Evolutionary conservation across 768 basidiomycete genomes (phyloP).

Genomic region (Xanthoconium stramineum): DNA sequence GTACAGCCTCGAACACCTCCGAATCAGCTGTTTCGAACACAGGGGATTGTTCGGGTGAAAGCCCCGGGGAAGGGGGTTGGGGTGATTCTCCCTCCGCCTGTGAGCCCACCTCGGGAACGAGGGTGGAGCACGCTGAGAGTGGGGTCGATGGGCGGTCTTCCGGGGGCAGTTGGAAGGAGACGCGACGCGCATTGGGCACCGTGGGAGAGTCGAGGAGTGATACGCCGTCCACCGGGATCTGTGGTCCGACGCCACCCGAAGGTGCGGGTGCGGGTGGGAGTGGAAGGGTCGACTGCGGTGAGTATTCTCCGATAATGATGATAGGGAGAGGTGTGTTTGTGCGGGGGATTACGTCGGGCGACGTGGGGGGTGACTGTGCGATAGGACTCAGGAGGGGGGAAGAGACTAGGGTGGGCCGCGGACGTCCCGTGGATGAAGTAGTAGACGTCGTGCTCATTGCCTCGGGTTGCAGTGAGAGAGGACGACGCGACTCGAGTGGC

Average conservation of each 20-base stretch:
- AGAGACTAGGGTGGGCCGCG: neutral
- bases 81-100: neutral
- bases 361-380: neutral
- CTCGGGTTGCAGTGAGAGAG: neutral
- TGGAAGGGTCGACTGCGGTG: neutral
- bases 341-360: neutral
- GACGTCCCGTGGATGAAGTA: neutral
- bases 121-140: slow-evolving; percentile 14
- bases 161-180: slow-evolving; percentile 10
- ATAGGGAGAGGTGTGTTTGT: neutral
- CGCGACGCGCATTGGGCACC: neutral
- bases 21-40: neutral
- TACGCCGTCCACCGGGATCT: neutral
- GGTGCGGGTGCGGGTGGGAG: neutral
- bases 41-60: neutral
- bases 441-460: neutral
- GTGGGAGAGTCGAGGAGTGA: neutral
- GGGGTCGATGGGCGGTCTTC: neutral
- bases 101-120: neutral
- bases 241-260: neutral
- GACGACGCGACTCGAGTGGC: neutral
- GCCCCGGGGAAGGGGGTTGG: too few relatives aligned
- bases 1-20: neutral
- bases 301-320: slow-evolving; percentile 14
- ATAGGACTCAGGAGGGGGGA: neutral